Evolutionary conservation across 192 early-diverging fungal genomes (phyloP), one percentile per base, ranked within the genome.

Genomic region (Linnemannia elongata): DNA sequence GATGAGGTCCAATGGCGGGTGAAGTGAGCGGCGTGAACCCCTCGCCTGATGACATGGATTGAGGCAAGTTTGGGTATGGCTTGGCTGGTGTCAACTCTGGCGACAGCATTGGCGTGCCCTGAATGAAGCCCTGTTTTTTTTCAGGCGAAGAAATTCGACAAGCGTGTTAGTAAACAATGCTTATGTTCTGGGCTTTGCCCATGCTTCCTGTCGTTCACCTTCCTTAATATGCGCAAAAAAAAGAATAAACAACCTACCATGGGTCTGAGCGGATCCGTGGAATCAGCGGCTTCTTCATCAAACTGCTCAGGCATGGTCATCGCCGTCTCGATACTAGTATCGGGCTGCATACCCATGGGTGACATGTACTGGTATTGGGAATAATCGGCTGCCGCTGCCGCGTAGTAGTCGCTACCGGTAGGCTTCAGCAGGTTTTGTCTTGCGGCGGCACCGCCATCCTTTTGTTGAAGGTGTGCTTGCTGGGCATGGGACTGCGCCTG

Each of bases 81-180:
- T 90, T 87, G 35, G 91, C 90, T 4, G 94, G 94, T 1, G 93
- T 95, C 87, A 93, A 92, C 15, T 92, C 93, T 9, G 94, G 94
- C 10, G 94, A 95, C 15, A 95, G 92, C 27, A 95, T 82, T 0
- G 94, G 94, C 17, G 93, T 93, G 44, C 44, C 44, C 44, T 45
- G 6, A 13, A 45, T 45, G 22, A 94, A 91, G 52, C 10, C 20
- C 69, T 42, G 33, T 22, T 38, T 49, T 22, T 38, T 49, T 49
- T 20, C 1, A 4, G 15, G 4, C 18, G 17, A 4, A 30, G 33
- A 63, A 3, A 33, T n/a, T n/a, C n/a, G 30, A 33, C 30, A 63
- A 63, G 2, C 10, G 3, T 49, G 17, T 10, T 6, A 63, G n/a
- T 57, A 57, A 27, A 5, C 55, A 9, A 8, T 27, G 10, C 24